These are phyloP conservation scores for Achaetomiella virescens DNA, from an alignment of 495 filamentous ascomycete genomes.

Conservation along the genomic window DNA sequence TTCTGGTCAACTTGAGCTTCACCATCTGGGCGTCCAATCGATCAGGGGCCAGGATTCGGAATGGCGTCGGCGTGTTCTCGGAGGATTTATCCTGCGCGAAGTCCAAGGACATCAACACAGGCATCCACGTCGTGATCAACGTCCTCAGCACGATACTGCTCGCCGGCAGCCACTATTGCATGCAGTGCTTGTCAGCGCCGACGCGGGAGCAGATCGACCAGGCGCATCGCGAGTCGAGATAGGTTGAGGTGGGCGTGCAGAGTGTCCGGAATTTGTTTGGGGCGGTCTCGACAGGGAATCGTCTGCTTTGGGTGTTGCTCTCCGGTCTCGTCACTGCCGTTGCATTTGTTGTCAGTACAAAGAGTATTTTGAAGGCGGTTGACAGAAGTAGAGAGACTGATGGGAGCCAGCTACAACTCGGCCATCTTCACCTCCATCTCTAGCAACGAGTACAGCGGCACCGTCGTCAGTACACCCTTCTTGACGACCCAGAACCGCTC, in stretches of 20 bases:
- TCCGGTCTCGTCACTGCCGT: neutral
- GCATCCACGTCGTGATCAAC: neutral
- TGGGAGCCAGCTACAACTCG: constrained; percentile 1
- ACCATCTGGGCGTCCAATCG: neutral
- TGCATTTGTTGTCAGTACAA: neutral
- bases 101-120: neutral
- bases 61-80: neutral
- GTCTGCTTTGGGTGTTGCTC: neutral
- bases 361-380: too few species aligned
- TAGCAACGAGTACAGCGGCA: neutral
- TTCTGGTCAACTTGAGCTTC: neutral
- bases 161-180: neutral
- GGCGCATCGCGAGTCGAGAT: neutral
- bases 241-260: too few species aligned
- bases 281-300: neutral
- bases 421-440: neutral
- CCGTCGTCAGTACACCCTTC: neutral
- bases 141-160: neutral
- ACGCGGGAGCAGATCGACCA: neutral
- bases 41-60: neutral
- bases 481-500: neutral
- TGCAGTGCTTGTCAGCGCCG: neutral
- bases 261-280: neutral
- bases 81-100: neutral
- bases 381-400: too few species aligned